Percentiles rank a stretch among this genome's conserved stretches.
These are phyloP conservation scores for Seiridium cupressi DNA, from an alignment of 2,329 filamentous ascomycete species.

Conservation along the genomic window DNA sequence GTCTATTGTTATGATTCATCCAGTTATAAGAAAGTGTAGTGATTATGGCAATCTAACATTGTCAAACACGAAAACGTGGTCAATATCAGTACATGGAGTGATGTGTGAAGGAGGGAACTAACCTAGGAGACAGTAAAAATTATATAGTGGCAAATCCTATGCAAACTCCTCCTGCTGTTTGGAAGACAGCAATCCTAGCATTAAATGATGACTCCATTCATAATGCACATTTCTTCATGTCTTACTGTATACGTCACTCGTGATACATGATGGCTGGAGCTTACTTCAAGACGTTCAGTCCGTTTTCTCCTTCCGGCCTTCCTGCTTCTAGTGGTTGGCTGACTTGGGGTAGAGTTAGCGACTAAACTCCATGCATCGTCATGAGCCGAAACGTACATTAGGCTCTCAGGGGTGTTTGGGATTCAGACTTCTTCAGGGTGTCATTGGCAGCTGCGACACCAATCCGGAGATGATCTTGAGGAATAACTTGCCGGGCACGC, in stretches of 20 bases:
- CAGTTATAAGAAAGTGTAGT: too few species aligned
- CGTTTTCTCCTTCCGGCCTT: conserved; percentile 6
- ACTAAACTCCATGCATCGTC: conserved; percentile 16
- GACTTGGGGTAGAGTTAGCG: conserved; percentile 19
- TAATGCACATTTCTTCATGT: background rate
- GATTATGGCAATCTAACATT: too few species aligned
- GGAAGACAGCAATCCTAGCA: too few species aligned
- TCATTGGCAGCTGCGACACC: background rate
- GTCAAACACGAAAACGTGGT: too few species aligned
- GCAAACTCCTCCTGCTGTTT: too few species aligned
- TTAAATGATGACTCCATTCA: background rate
- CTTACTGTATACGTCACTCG: background rate
- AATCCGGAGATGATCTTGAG: background rate
- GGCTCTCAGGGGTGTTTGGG: conserved; percentile 19
- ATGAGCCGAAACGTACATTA: conserved; percentile 23
- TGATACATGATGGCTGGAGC: background rate
- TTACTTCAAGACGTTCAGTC: background rate
- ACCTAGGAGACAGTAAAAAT: too few species aligned
- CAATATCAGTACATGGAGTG: too few species aligned
- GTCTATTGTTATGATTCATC: background rate
- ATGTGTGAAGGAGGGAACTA: too few species aligned
- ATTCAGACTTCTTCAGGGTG: background rate
- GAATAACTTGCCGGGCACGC: background rate
- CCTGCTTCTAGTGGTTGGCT: conserved; percentile 20
- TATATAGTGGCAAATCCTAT: too few species aligned